A percentile compares a stretch with the other conserved stretches of the same genome.
phyloP scores from a whole-genome alignment of 75 land plant species.

The Selaginella tamariscina region DNA sequence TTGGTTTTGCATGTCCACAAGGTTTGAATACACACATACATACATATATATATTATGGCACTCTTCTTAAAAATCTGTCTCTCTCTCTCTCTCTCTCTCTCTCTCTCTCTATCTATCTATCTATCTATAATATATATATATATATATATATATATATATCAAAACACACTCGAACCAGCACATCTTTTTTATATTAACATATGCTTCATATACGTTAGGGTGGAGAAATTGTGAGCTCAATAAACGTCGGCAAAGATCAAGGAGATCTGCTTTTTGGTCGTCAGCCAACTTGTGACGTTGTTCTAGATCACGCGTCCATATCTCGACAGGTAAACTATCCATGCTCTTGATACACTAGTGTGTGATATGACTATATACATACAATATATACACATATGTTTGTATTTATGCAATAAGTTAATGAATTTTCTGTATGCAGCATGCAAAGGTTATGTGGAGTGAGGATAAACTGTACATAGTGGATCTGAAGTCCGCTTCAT shows the following conservation, averaged over 20 bases:
- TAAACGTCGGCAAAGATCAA: background rate
- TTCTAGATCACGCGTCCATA: constrained; percentile 25
- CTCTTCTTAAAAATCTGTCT: too few relatives aligned
- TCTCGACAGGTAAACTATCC: constrained; percentile 19
- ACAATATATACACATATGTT: too few relatives aligned
- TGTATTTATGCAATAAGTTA: background rate
- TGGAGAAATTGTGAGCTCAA: background rate
- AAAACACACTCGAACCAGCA: too few relatives aligned
- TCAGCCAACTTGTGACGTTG: constrained; percentile 21
- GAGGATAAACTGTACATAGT: background rate
- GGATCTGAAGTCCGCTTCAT: background rate
- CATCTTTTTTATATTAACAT: too few relatives aligned
- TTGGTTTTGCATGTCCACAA: background rate
- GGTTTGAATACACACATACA: too few relatives aligned
- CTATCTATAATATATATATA: too few relatives aligned
- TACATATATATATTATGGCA: too few relatives aligned
- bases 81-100: too few relatives aligned
- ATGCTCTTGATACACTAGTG: background rate
- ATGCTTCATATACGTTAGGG: background rate
- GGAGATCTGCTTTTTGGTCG: constrained; percentile 17
- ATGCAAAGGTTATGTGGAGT: background rate
- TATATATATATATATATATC: too few relatives aligned
- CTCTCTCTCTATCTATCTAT: too few relatives aligned
- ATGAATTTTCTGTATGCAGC: background rate
- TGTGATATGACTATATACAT: too few relatives aligned